Percentiles rank a stretch among this genome's conserved stretches.
phyloP scores from a whole-genome alignment of 1,284 basidiomycete species.

The Omphalotus olearius region DNA sequence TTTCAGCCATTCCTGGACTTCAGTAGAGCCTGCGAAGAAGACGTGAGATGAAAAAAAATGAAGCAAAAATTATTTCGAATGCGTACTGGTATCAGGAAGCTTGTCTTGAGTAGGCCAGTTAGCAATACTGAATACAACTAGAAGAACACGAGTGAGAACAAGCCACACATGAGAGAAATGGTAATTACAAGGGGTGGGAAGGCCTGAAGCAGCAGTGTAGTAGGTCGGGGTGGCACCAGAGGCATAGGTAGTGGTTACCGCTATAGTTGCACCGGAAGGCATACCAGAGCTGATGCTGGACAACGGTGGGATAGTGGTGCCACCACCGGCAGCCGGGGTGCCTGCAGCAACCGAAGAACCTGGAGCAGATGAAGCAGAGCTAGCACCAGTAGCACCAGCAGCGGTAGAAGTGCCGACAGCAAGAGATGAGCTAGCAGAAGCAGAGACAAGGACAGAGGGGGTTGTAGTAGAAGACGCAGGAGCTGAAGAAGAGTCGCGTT shows the following conservation, averaged over 20 bases:
- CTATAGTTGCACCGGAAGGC: slow-evolving; percentile 48
- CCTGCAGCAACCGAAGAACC: slow-evolving; percentile 17
- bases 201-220: slow-evolving; percentile 54
- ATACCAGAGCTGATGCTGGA: slow-evolving; percentile 67
- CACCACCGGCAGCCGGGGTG: slow-evolving; percentile 23
- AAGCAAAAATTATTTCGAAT: not conserved
- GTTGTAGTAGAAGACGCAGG: not conserved
- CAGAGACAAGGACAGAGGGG: slow-evolving; percentile 16
- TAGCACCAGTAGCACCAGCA: slow-evolving; percentile 15
- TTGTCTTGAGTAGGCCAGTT: slow-evolving; percentile 71
- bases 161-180: not conserved
- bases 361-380: slow-evolving; percentile 17
- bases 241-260: slow-evolving; percentile 48
- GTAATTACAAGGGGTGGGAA: slow-evolving; percentile 55
- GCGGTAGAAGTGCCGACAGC: slow-evolving; percentile 17
- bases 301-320: slow-evolving; percentile 44
- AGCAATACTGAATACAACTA: slow-evolving; percentile 45
- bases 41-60: not conserved
- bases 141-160: slow-evolving; percentile 7
- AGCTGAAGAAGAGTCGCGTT: slow-evolving; percentile 23
- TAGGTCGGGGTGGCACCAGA: slow-evolving; percentile 60
- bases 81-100: slow-evolving; percentile 59
- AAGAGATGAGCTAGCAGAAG: slow-evolving; percentile 17
- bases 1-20: slow-evolving; percentile 73
- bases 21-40: slow-evolving; percentile 40